A percentile compares a stretch with the other conserved stretches of the same genome.
Conservation (phyloP, 192 early-diverging fungal genomes). For the Backusella psychrophila region DNA sequence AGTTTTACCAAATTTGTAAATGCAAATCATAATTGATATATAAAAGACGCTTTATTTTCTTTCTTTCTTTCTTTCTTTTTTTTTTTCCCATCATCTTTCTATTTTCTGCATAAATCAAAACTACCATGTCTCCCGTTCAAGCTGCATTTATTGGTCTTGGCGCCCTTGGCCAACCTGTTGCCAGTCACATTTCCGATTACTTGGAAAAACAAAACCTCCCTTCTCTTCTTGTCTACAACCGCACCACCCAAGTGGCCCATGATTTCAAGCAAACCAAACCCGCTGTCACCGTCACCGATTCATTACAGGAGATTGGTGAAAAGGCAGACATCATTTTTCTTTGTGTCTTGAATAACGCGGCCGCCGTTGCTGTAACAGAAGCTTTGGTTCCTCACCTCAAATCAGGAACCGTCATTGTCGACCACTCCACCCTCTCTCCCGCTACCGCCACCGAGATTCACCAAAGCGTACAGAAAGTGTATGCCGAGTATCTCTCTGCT, state of each 20-base stretch:
- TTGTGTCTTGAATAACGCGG: constrained; percentile 58
- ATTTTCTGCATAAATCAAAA: background rate
- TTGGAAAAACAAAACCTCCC: constrained; percentile 18
- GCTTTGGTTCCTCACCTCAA: background rate
- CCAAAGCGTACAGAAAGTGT: constrained; percentile 17
- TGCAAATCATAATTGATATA: too few relatives aligned
- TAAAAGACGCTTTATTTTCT: background rate
- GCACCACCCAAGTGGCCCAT: constrained; percentile 28
- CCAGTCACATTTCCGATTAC: constrained; percentile 17
- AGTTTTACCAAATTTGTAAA: background rate
- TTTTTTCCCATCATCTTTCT: background rate
- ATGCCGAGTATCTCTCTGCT: constrained; percentile 14
- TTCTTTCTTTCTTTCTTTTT: background rate
- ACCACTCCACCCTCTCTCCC: constrained; percentile 58
- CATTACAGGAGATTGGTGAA: constrained; percentile 33
- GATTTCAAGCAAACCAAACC: background rate
- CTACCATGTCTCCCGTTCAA: background rate
- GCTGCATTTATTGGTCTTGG: constrained; percentile 66
- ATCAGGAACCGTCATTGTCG: constrained; percentile 48
- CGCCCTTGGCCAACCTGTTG: constrained; percentile 57
- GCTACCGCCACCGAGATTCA: constrained; percentile 30
- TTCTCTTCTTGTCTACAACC: constrained; percentile 61
- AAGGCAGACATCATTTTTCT: constrained; percentile 56
- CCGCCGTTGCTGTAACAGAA: constrained; percentile 17
- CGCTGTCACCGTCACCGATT: constrained; percentile 33